Evolutionary conservation across 768 basidiomycete species (phyloP).

Genomic region (Termitomyces sp.): DNA sequence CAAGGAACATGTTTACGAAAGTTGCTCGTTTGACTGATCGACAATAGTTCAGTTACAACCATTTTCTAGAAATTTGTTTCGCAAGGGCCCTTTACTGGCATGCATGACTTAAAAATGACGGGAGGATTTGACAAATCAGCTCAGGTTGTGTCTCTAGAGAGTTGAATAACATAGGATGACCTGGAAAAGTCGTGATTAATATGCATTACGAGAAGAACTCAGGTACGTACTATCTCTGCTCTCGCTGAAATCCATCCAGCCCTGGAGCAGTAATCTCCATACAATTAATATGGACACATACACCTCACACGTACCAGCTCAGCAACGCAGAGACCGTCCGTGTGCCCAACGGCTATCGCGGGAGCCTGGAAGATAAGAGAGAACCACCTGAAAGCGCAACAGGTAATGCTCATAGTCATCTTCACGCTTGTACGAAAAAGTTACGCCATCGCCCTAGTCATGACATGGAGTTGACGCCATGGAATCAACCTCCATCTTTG

Average conservation of each 20-base stretch:
- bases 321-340: not conserved
- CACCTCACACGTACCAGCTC: not conserved
- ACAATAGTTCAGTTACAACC: not conserved
- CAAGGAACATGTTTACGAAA: not conserved
- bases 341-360: too few species aligned
- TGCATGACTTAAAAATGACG: not conserved
- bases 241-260: not conserved
- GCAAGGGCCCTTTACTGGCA: not conserved
- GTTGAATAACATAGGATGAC: not conserved
- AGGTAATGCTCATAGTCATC: not conserved
- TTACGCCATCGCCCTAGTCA: conserved; percentile 18
- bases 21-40: not conserved
- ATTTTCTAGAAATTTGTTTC: not conserved
- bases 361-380: not conserved
- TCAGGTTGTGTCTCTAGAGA: not conserved
- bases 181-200: not conserved
- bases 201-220: not conserved
- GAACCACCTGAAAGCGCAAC: not conserved
- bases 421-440: not conserved
- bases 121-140: not conserved
- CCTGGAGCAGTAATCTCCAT: not conserved
- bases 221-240: not conserved
- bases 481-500: conserved; percentile 70
- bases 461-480: conserved; percentile 69
- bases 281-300: not conserved